Percentiles rank a stretch among this genome's conserved stretches.
Conservation (phyloP, 768 basidiomycete species). For the Saitozyma podzolica region DNA sequence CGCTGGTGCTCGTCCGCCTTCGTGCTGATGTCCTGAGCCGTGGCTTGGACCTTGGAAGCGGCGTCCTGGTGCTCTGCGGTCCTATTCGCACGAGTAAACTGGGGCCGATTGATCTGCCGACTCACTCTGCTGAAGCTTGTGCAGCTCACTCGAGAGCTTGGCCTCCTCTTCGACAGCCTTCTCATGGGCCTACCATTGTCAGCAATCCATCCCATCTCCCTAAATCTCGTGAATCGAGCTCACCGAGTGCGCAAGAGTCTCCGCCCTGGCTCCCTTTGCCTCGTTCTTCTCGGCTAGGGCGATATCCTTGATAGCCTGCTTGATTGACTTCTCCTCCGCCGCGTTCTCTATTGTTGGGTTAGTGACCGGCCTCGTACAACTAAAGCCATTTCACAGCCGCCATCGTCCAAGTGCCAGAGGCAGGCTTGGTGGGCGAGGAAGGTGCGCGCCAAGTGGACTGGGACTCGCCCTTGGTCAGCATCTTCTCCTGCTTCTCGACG, state of each 20-base stretch:
- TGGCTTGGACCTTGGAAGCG: conserved; percentile 3
- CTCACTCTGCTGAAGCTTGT: conserved; percentile 58
- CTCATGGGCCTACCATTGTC: conserved; percentile 53
- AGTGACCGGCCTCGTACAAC: not conserved
- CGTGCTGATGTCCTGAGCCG: conserved; percentile 2
- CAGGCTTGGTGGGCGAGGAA: not conserved
- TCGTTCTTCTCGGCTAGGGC: conserved; percentile 61
- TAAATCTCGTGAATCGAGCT: not conserved
- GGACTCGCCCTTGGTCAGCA: conserved; percentile 41
- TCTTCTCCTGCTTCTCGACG: conserved; percentile 42
- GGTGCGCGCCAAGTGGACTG: not conserved
- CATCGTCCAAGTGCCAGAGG: not conserved
- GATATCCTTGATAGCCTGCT: conserved; percentile 62
- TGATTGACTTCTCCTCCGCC: conserved; percentile 59
- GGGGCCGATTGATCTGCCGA: no score
- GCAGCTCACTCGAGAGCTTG: conserved; percentile 58
- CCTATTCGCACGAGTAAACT: not conserved
- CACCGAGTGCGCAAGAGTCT: conserved; percentile 23
- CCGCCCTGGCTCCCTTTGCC: conserved; percentile 59
- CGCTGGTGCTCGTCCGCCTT: conserved; percentile 3
- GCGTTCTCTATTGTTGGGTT: conserved; percentile 24
- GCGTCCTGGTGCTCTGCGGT: conserved; percentile 9
- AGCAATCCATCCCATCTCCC: not conserved
- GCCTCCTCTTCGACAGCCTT: conserved; percentile 61
- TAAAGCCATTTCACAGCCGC: not conserved